phyloP scores from a whole-genome alignment of 768 basidiomycete species.

The Serendipita sp. region DNA sequence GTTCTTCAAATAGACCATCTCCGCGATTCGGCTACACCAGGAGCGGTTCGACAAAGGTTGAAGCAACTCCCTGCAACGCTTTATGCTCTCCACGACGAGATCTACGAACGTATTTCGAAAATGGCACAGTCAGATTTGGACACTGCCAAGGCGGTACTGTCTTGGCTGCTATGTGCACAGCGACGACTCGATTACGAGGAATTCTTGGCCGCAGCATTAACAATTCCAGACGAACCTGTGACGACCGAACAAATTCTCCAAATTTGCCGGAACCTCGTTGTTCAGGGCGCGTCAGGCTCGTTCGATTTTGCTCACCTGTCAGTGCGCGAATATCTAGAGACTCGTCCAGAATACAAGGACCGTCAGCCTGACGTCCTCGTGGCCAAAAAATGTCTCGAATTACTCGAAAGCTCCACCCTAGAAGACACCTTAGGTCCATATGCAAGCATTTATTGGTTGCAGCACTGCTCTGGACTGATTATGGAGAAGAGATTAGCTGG shows the following conservation, averaged over 20 bases:
- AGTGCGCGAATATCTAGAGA: background rate
- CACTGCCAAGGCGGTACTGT: background rate
- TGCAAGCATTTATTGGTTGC: background rate
- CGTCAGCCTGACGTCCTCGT: background rate
- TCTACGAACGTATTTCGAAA: background rate
- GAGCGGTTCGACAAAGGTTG: background rate
- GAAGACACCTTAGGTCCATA: background rate
- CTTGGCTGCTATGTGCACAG: background rate
- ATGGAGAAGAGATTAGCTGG: background rate
- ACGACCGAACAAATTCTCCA: background rate
- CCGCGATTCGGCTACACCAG: background rate
- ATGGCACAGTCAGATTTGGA: no score
- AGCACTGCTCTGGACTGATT: background rate
- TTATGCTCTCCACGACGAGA: background rate
- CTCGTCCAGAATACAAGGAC: background rate
- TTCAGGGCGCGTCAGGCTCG: background rate
- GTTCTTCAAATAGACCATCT: background rate
- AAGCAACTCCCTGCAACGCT: background rate
- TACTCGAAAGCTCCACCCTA: background rate
- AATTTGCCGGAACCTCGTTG: background rate
- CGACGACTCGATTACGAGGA: background rate
- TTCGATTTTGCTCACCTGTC: background rate
- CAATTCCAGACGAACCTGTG: background rate
- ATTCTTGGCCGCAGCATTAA: background rate
- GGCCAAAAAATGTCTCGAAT: background rate